Base-by-base conservation (phyloP, 1,284 basidiomycete species). In the Rhizopogon parksii region DNA sequence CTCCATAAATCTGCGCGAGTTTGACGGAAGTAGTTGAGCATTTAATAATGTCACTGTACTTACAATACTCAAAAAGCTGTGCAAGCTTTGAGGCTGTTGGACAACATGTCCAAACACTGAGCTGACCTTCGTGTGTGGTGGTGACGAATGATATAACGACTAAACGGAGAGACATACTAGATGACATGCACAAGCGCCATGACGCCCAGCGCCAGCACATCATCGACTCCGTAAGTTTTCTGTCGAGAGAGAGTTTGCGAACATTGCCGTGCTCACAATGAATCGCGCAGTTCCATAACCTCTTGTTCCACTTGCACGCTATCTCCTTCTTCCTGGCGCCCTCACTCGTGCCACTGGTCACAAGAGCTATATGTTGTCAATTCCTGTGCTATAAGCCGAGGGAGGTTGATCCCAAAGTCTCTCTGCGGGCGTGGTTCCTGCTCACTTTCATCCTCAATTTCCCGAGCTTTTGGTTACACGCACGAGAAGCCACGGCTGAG, bases 161-260 rank as follows among this genome's bases (percentile, higher is more conserved):
- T 21, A 34, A 30, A 32, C 27, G 12, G 17, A 12, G 12, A 43
- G 17, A 43, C 30, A 43, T 43, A 45, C 42, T 45, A 45, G 42
- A 82, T 84, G 82, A 71, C 76, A 86, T 86, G 84, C 78, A 71
- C 73, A 82, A 72, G 66, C 82, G 78, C 60, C 75, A 79, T 69
- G 71, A 85, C 81, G 81, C 76, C 59, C 85, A 88, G 68, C 76
- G 86, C 60, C 79, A 83, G 68, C 87, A 89, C 67, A 76, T 88
- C 68, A 76, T 89, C 60, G 71, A 77, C 61, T 83, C 85, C 36
- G 86, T 85, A 63, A 60, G 83, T 76, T 47, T 47, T 19, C 24
- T 24, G 27, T 36, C 21, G 19, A 27, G 30, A 11, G 30, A 32
- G 11, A 32, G 30, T 32, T 32, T 32, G 30, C 49, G 42, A 34